phyloP scores from a whole-genome alignment of 1,284 basidiomycete species.

The Clitocybe nebularis region DNA sequence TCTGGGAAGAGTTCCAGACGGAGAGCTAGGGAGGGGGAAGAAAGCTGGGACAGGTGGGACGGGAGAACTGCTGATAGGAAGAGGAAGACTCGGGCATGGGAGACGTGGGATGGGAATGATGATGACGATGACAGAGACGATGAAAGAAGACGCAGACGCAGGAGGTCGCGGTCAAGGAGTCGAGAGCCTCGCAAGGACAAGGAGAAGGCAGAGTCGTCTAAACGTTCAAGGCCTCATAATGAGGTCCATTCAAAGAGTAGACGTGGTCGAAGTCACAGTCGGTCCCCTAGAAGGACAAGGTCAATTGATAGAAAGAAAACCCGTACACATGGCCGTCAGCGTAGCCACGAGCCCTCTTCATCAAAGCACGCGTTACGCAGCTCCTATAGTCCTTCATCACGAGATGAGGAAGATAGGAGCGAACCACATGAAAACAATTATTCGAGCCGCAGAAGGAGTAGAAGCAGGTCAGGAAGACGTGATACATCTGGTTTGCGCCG shows the following conservation, averaged over 20 bases:
- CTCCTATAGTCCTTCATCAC: background rate
- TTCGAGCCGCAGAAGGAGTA: conserved; percentile 10
- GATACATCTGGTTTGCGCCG: conserved; percentile 10
- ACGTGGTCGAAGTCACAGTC: conserved; percentile 10
- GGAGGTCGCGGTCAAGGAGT: conserved; percentile 20
- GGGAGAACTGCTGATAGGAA: conserved; percentile 42
- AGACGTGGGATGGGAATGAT: conserved; percentile 34
- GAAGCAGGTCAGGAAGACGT: conserved; percentile 16
- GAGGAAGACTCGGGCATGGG: conserved; percentile 40
- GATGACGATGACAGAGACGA: conserved; percentile 23
- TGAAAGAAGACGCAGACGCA: conserved; percentile 24
- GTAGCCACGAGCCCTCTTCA: conserved; percentile 6
- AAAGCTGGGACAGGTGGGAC: conserved; percentile 45
- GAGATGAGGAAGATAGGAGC: conserved; percentile 4
- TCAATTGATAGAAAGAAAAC: conserved; percentile 4
- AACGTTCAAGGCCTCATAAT: conserved; percentile 17
- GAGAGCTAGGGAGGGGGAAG: conserved; percentile 23
- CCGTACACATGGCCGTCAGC: conserved; percentile 5
- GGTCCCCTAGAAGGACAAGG: conserved; percentile 8
- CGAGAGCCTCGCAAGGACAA: conserved; percentile 26
- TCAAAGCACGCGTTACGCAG: conserved; percentile 1
- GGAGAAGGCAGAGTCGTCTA: conserved; percentile 16
- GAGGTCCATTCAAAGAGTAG: conserved; percentile 20
- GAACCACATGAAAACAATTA: background rate
- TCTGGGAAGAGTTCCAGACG: conserved; percentile 21